Percentiles rank a stretch among this genome's conserved stretches.
Evolutionary conservation across 2,329 filamentous ascomycete genomes (phyloP).

Genomic region (Lasiodiplodia hormozganensis): DNA sequence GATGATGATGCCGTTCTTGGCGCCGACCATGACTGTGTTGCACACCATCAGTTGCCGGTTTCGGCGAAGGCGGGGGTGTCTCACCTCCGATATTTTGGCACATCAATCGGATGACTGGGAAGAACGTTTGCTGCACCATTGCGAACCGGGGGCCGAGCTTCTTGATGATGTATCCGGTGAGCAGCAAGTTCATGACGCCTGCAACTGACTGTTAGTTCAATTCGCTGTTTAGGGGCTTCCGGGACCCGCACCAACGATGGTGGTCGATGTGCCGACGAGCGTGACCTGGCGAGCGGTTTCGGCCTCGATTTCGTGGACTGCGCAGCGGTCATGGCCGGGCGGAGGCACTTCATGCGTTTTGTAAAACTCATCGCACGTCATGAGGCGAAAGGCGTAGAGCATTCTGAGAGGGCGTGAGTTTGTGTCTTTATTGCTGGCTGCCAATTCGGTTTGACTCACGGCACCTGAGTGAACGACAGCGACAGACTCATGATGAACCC

Average conservation of each 20-base stretch:
- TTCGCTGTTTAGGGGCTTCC: too few relatives aligned
- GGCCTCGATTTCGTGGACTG: constrained; percentile 67
- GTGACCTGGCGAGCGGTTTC: constrained; percentile 68
- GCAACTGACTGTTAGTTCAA: neutral
- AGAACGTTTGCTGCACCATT: constrained; percentile 67
- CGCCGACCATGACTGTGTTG: constrained; percentile 61
- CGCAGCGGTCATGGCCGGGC: constrained; percentile 62
- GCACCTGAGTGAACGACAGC: constrained; percentile 59
- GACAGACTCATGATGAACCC: constrained; percentile 65
- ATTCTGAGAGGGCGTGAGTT: constrained; percentile 36
- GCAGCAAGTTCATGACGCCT: constrained; percentile 68
- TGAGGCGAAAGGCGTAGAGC: constrained; percentile 72
- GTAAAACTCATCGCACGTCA: constrained; percentile 77
- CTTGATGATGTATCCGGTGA: constrained; percentile 72
- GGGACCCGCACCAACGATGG: constrained; percentile 61
- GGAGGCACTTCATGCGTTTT: constrained; percentile 60
- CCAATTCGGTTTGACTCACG: constrained; percentile 32
- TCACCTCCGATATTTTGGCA: constrained; percentile 66
- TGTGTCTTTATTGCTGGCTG: neutral
- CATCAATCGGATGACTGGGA: constrained; percentile 68
- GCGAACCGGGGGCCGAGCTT: constrained; percentile 68
- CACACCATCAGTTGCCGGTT: neutral
- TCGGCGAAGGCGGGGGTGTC: neutral
- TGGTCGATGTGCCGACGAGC: constrained; percentile 72
- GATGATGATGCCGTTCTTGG: constrained; percentile 68